Evolutionary conservation across 2,329 filamentous ascomycete genomes (phyloP).

Genomic region (Fusarium zealandicum): DNA sequence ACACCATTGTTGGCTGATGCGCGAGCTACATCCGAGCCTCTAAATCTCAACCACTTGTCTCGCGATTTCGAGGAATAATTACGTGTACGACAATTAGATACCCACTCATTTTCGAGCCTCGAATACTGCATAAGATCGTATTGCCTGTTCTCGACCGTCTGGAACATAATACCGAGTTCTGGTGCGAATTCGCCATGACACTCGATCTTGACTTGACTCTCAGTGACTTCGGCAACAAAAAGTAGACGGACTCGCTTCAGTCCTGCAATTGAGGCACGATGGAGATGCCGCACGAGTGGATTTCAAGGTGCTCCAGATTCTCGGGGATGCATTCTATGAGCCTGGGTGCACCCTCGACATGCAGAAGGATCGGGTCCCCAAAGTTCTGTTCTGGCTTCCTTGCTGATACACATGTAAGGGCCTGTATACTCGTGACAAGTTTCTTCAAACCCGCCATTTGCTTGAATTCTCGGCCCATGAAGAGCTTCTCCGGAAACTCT

Average conservation of each 20-base stretch:
- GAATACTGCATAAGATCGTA: not conserved
- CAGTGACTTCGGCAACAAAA: not conserved
- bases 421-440: not conserved
- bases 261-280: conserved; percentile 8
- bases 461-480: conserved; percentile 1
- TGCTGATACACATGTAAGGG: not conserved
- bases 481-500: not conserved
- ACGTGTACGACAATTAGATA: not conserved
- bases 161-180: conserved; percentile 5
- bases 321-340: conserved; percentile 8
- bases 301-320: conserved; percentile 13
- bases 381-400: not conserved
- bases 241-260: conserved; percentile 5
- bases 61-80: not conserved
- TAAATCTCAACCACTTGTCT: conserved; percentile 1
- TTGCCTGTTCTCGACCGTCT: not conserved
- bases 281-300: conserved; percentile 12
- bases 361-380: not conserved
- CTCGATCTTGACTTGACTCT: not conserved
- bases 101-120: not conserved
- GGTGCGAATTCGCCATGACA: not conserved
- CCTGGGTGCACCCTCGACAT: not conserved
- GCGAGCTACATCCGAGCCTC: not conserved
- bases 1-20: not conserved
- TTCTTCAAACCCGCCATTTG: not conserved